These are phyloP conservation scores for Microbotryum silenes-acaulis DNA, from an alignment of 1,284 basidiomycete species.

Conservation along the genomic window DNA sequence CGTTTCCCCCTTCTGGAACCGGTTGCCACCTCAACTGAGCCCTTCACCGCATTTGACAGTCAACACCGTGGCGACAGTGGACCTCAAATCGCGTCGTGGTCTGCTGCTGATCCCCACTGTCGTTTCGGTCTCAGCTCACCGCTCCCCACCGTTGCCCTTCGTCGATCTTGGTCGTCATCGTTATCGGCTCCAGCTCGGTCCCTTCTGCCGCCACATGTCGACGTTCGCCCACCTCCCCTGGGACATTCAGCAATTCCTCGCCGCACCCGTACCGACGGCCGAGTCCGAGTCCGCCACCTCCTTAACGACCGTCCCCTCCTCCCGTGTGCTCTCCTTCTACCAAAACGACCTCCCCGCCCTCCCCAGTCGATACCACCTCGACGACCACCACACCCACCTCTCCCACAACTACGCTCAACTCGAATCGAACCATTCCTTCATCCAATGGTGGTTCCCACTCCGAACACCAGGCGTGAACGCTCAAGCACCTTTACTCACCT, in stretches of 20 bases:
- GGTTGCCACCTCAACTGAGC: too few species aligned
- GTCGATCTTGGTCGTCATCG: too few species aligned
- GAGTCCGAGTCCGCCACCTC: not conserved
- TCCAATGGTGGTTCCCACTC: slow-evolving; percentile 23
- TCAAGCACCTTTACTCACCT: too few species aligned
- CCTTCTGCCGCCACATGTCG: not conserved
- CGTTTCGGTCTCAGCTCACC: too few species aligned
- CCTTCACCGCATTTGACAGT: too few species aligned
- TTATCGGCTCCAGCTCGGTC: not conserved
- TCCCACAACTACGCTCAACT: slow-evolving; percentile 20
- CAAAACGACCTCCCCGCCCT: slow-evolving; percentile 4
- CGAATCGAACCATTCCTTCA: slow-evolving; percentile 23
- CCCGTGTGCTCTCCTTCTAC: slow-evolving; percentile 12
- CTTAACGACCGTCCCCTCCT: not conserved
- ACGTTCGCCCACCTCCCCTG: slow-evolving; percentile 7
- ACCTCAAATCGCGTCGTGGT: too few species aligned
- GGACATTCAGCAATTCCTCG: slow-evolving; percentile 19
- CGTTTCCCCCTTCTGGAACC: too few species aligned
- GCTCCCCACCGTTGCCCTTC: too few species aligned
- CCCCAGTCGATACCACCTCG: slow-evolving; percentile 1
- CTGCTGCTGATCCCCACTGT: too few species aligned
- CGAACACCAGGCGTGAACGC: not conserved
- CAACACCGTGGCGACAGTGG: too few species aligned
- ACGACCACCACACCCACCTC: slow-evolving; percentile 17
- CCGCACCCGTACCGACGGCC: not conserved